Evolutionary conservation across 371 early-diverging fungal species (phyloP).

Genomic region (Syncephalis plumigaleata): DNA sequence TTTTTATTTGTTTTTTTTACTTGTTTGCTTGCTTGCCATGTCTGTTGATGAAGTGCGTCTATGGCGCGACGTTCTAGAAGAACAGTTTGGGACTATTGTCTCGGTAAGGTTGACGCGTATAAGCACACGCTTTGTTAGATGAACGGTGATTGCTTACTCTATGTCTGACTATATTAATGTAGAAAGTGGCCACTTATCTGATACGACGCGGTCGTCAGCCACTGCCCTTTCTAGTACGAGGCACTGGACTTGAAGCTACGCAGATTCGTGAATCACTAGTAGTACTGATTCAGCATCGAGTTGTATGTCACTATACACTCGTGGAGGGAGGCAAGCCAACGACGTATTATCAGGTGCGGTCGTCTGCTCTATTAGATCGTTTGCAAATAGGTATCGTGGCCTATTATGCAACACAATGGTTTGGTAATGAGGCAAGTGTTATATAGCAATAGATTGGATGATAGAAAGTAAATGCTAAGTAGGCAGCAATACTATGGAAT

Average conservation of each 20-base stretch:
- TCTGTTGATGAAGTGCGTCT: neutral
- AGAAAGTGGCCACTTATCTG: conserved; percentile 29
- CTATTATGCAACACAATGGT: conserved; percentile 30
- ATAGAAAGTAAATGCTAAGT: no score
- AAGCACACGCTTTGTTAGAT: neutral
- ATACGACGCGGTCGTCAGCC: conserved; percentile 30
- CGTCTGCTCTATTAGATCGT: conserved; percentile 32
- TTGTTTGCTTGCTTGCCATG: no score
- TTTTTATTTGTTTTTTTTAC: no score
- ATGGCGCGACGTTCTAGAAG: conserved; percentile 16
- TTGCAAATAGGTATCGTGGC: conserved; percentile 48
- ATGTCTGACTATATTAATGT: no score
- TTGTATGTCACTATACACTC: neutral
- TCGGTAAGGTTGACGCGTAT: conserved; percentile 17
- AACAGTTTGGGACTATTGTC: conserved; percentile 44
- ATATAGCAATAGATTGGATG: no score
- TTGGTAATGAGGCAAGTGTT: conserved; percentile 34
- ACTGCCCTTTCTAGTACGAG: conserved; percentile 14
- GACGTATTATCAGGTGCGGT: conserved; percentile 44
- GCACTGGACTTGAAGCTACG: conserved; percentile 14
- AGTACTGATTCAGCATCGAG: conserved; percentile 36
- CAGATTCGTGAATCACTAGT: conserved; percentile 35
- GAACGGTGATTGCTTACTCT: neutral
- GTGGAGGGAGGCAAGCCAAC: conserved; percentile 31
- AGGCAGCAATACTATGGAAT: no score